These are phyloP conservation scores for Leccinum arenicola DNA, from an alignment of 768 basidiomycete genomes.

Conservation along the genomic window DNA sequence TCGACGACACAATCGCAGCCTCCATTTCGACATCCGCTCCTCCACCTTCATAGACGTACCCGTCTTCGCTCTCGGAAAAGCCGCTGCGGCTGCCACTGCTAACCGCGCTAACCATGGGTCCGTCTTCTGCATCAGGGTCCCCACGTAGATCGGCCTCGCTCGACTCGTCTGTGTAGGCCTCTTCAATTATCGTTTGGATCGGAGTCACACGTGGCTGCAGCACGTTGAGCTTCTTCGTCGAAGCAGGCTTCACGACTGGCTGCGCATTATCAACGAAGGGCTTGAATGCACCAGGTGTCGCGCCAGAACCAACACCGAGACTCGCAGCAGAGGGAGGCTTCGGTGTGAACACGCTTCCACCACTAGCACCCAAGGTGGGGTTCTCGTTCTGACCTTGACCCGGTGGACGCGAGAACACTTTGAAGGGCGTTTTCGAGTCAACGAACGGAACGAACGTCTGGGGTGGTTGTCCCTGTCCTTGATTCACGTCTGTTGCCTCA, in stretches of 20 bases:
- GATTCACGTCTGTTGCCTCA: slow-evolving; percentile 14
- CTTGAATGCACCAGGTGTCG: slow-evolving; percentile 28
- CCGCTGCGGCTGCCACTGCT: slow-evolving; percentile 30
- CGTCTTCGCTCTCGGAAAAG: slow-evolving; percentile 35
- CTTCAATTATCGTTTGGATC: slow-evolving; percentile 24
- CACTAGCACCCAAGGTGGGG: slow-evolving; percentile 17
- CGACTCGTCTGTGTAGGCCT: slow-evolving; percentile 32
- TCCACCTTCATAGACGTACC: slow-evolving; percentile 29
- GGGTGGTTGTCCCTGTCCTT: slow-evolving; percentile 15
- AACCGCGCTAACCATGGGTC: slow-evolving; percentile 10
- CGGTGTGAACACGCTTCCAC: slow-evolving; percentile 40
- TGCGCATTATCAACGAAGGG: slow-evolving; percentile 35
- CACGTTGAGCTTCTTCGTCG: slow-evolving; percentile 19
- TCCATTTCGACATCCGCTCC: slow-evolving; percentile 27
- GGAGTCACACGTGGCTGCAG: slow-evolving; percentile 18
- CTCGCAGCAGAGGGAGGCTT: slow-evolving; percentile 34
- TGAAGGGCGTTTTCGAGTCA: slow-evolving; percentile 43
- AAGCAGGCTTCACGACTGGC: slow-evolving; percentile 13
- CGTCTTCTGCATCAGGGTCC: slow-evolving; percentile 27
- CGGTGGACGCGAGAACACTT: slow-evolving; percentile 71
- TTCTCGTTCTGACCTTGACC: slow-evolving; percentile 40
- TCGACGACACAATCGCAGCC: slow-evolving; percentile 27
- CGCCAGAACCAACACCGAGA: slow-evolving; percentile 5
- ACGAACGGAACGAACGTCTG: slow-evolving; percentile 43
- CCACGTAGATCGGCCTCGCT: slow-evolving; percentile 25